Percentiles rank a stretch among this genome's conserved stretches.
Evolutionary conservation across 495 filamentous ascomycete genomes (phyloP).

Genomic region (Aspergillus mulundensis): DNA sequence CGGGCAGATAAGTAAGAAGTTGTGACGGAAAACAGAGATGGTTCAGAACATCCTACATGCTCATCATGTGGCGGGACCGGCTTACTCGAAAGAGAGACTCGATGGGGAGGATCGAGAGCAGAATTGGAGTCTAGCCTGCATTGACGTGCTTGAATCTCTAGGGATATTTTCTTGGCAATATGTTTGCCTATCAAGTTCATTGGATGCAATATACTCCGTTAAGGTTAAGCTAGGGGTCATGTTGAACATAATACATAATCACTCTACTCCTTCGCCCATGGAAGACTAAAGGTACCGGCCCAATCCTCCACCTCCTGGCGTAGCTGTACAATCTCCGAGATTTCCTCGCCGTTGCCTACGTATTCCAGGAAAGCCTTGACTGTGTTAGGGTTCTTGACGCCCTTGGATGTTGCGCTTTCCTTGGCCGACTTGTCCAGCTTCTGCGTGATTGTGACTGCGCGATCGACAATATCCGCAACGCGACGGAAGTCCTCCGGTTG

Average conservation of each 20-base stretch:
- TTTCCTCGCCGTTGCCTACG: constrained; percentile 75
- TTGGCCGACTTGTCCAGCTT: constrained; percentile 75
- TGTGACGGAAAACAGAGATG: neutral
- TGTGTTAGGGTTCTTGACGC: constrained; percentile 69
- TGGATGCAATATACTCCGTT: neutral
- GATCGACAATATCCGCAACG: constrained; percentile 91
- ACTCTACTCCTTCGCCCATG: constrained; percentile 59
- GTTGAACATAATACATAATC: constrained; percentile 22
- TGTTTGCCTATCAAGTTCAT: neutral
- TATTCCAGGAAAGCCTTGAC: constrained; percentile 83
- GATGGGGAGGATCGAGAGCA: constrained; percentile 4
- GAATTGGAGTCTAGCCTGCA: neutral
- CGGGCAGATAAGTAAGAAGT: neutral
- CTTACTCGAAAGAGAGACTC: constrained; percentile 3
- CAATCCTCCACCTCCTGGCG: constrained; percentile 90
- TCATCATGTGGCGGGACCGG: neutral
- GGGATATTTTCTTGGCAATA: neutral
- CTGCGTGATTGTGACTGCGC: constrained; percentile 79
- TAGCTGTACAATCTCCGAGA: constrained; percentile 81
- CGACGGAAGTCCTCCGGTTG: constrained; percentile 79
- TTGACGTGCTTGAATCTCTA: neutral
- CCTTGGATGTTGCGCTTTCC: constrained; percentile 70
- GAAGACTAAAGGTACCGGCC: constrained; percentile 88
- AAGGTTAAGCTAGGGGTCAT: neutral
- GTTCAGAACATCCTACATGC: neutral